Conservation (phyloP, 192 early-diverging fungal genomes). For the Backusella tarrabulga region DNA sequence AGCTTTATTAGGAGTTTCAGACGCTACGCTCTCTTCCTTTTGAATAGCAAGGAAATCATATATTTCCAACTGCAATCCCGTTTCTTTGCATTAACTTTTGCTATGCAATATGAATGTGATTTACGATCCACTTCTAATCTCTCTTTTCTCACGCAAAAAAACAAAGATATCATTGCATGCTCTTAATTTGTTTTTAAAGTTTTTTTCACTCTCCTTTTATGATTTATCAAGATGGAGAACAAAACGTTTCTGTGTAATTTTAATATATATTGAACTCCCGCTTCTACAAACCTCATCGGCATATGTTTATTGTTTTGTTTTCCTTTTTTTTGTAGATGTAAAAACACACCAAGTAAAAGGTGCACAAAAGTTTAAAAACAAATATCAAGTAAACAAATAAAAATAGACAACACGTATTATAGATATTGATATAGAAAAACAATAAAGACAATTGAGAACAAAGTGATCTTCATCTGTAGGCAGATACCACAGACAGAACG, state of each 20-base stretch:
- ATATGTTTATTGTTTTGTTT: neutral
- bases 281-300: neutral
- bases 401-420: neutral
- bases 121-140: constrained; percentile 19
- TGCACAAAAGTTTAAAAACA: neutral
- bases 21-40: constrained; percentile 9
- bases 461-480: neutral
- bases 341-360: neutral
- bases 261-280: neutral
- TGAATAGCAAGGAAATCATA: constrained; percentile 30
- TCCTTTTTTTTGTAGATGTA: neutral
- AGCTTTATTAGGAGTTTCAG: constrained; percentile 22
- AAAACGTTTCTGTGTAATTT: neutral
- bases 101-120: constrained; percentile 24
- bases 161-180: neutral
- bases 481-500: neutral
- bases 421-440: neutral
- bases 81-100: constrained; percentile 19
- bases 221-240: neutral
- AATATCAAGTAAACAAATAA: neutral
- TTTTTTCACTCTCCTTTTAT: neutral
- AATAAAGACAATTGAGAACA: neutral
- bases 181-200: neutral
- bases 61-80: constrained; percentile 24
- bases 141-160: neutral